Conservation (phyloP, 352 stramenopile genomes). For the Blastocystis sp. region DNA sequence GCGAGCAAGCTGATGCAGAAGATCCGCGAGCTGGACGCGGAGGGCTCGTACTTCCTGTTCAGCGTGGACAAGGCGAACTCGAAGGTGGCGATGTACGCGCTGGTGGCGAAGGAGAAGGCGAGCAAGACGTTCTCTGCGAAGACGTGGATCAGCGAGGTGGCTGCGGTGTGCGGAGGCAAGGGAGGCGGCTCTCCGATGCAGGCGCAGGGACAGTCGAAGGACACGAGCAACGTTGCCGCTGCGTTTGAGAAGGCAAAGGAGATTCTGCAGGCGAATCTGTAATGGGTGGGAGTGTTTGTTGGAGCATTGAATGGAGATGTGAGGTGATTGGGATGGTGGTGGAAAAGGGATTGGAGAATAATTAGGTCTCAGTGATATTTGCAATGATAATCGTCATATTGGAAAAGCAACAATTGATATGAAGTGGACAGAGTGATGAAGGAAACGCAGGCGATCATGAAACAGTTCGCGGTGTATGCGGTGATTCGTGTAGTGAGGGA, state of each 20-base stretch:
- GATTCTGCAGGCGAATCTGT: conserved; percentile 36
- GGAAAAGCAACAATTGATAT: too few relatives aligned
- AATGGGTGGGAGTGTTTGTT: conserved; percentile 5
- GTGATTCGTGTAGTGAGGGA: conserved; percentile 10
- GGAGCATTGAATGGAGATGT: too few relatives aligned
- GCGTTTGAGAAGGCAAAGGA: conserved; percentile 49
- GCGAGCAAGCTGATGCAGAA: conserved; percentile 80
- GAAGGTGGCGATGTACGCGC: conserved; percentile 82
- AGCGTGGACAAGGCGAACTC: conserved; percentile 71
- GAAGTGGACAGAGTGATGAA: too few relatives aligned
- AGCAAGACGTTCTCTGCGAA: conserved; percentile 73
- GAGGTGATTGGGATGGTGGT: too few relatives aligned
- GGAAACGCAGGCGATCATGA: neutral
- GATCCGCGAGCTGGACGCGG: conserved; percentile 78
- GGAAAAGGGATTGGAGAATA: too few relatives aligned
- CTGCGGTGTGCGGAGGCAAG: conserved; percentile 80
- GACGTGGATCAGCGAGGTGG: conserved; percentile 80
- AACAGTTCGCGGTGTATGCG: conserved; percentile 11
- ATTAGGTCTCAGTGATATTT: too few relatives aligned
- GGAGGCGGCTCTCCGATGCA: conserved; percentile 69
- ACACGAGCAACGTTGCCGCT: conserved; percentile 11
- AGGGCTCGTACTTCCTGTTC: conserved; percentile 78
- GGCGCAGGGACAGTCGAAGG: conserved; percentile 55
- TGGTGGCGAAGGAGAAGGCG: conserved; percentile 71
- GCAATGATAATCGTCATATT: too few relatives aligned